phyloP scores from a whole-genome alignment of 805 yeast species.

The Wickerhamiella domercqiae region DNA sequence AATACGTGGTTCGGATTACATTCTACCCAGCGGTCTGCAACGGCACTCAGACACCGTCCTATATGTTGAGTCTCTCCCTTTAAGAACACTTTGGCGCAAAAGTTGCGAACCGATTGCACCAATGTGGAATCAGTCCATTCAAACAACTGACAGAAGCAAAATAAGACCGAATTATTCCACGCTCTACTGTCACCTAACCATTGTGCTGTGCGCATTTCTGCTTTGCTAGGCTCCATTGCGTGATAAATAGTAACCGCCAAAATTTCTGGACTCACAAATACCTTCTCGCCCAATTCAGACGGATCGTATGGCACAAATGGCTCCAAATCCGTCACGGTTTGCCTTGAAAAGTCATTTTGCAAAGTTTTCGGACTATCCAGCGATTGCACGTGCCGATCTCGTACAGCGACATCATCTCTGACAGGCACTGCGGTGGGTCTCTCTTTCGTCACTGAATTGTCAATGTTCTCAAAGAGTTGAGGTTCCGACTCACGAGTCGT shows the following conservation, averaged over 20 bases:
- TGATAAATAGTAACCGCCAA: slow-evolving; percentile 9
- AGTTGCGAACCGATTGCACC: slow-evolving; percentile 37
- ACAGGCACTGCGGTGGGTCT: too few species aligned
- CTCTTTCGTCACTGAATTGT: too few species aligned
- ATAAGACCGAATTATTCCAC: slow-evolving; percentile 17
- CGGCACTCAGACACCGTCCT: slow-evolving; percentile 54
- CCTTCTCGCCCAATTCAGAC: slow-evolving; percentile 5
- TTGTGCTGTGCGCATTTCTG: slow-evolving; percentile 7
- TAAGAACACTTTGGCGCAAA: slow-evolving; percentile 55
- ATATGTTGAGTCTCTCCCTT: slow-evolving; percentile 74
- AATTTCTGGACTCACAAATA: slow-evolving; percentile 3
- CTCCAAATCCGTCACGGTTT: too few species aligned
- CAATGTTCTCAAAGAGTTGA: too few species aligned
- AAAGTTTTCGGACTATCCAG: too few species aligned
- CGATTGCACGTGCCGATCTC: too few species aligned
- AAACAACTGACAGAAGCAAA: slow-evolving; percentile 27
- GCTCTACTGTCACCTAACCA: slow-evolving; percentile 6
- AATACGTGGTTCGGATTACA: slow-evolving; percentile 34
- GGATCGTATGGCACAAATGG: too few species aligned
- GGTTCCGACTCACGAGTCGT: too few species aligned
- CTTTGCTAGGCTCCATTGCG: slow-evolving; percentile 5
- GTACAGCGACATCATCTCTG: too few species aligned
- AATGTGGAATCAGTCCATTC: slow-evolving; percentile 36
- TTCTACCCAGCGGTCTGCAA: slow-evolving; percentile 46
- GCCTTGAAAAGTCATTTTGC: too few species aligned